A percentile compares a stretch with the other conserved stretches of the same genome.
phyloP scores from a whole-genome alignment of 352 stramenopile genomes.

The Pythium grandisporangium region DNA sequence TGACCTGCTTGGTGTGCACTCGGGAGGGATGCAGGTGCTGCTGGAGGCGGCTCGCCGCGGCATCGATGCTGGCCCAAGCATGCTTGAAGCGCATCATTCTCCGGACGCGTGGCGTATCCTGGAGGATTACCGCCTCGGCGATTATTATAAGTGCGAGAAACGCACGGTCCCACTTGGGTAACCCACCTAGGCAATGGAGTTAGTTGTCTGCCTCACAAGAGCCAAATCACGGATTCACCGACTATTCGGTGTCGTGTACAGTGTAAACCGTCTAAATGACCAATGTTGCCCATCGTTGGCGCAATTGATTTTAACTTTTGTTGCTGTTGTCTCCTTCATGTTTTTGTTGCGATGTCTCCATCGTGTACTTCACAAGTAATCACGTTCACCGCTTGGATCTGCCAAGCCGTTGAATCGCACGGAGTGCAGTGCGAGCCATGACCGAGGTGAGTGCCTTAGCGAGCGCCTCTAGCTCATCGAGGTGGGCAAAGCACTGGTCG shows the following conservation, averaged over 20 bases:
- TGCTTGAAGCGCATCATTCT: slow-evolving; percentile 53
- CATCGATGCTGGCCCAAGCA: slow-evolving; percentile 39
- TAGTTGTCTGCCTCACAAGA: too few species aligned
- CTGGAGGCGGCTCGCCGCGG: slow-evolving; percentile 39
- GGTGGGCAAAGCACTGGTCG: slow-evolving; percentile 6
- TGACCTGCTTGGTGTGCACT: slow-evolving; percentile 79
- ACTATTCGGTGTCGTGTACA: too few species aligned
- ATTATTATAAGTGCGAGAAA: slow-evolving; percentile 55
- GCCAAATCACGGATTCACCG: too few species aligned
- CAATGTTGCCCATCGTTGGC: too few species aligned
- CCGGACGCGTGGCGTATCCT: slow-evolving; percentile 27
- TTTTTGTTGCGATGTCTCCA: too few species aligned
- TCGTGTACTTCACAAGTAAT: too few species aligned
- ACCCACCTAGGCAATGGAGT: neutral
- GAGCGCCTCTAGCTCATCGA: slow-evolving; percentile 7
- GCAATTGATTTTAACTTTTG: too few species aligned
- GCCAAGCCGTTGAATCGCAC: slow-evolving; percentile 61
- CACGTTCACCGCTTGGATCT: too few species aligned
- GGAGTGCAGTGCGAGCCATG: slow-evolving; percentile 20
- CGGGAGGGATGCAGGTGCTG: slow-evolving; percentile 67
- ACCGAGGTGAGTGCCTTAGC: slow-evolving; percentile 7
- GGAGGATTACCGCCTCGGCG: slow-evolving; percentile 46
- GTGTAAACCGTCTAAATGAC: too few species aligned
- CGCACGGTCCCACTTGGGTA: slow-evolving; percentile 13
- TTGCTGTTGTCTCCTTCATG: too few species aligned